Evolutionary conservation across 1,284 basidiomycete species (phyloP).

Genomic region (Pholiota adiposa): DNA sequence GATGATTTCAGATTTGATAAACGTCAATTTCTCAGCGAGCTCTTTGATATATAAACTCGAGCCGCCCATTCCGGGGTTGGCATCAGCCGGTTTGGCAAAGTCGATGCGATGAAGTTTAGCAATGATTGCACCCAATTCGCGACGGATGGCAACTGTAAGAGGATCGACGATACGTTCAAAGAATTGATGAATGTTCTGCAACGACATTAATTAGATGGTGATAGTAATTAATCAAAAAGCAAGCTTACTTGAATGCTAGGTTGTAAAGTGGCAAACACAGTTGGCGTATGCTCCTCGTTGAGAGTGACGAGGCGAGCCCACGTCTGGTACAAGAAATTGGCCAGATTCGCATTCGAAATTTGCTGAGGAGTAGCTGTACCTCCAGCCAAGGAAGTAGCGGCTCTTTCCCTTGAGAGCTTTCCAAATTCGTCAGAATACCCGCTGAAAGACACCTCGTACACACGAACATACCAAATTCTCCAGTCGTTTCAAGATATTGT

Average conservation of each 20-base stretch:
- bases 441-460: neutral
- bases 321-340: constrained; percentile 80
- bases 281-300: constrained; percentile 71
- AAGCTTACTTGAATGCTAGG: constrained; percentile 64
- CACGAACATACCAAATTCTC: constrained; percentile 66
- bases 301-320: constrained; percentile 73
- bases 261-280: constrained; percentile 61
- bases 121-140: constrained; percentile 80
- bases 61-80: constrained; percentile 64
- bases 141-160: constrained; percentile 72
- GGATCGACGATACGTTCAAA: constrained; percentile 74
- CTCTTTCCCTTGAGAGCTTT: constrained; percentile 78
- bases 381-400: constrained; percentile 76
- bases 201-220: constrained; percentile 1
- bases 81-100: constrained; percentile 72
- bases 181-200: constrained; percentile 58
- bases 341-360: constrained; percentile 73
- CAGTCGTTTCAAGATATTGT: constrained; percentile 61
- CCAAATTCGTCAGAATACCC: neutral
- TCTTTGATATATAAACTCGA: constrained; percentile 90
- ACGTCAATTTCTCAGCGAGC: constrained; percentile 82
- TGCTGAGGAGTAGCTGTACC: constrained; percentile 82
- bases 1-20: constrained; percentile 79
- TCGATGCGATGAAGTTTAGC: constrained; percentile 84
- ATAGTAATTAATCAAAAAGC: constrained; percentile 3